phyloP scores from a whole-genome alignment of 805 yeast genomes.

The Wickerhamiella sorbophila region DNA sequence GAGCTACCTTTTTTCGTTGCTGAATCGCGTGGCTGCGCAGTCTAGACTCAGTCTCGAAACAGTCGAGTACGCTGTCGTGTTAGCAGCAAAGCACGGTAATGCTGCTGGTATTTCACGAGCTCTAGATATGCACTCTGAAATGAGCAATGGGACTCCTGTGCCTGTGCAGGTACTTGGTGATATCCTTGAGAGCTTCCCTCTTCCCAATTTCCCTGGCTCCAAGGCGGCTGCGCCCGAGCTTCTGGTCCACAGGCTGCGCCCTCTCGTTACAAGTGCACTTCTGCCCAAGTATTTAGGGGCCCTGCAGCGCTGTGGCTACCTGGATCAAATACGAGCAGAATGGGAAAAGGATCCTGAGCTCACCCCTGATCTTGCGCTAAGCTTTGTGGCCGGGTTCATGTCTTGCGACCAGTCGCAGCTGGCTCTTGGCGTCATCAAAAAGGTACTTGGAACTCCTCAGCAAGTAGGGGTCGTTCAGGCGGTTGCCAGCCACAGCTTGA shows the following conservation, averaged over 20 bases:
- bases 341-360: constrained; percentile 11
- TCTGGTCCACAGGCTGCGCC: constrained; percentile 1
- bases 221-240: background rate
- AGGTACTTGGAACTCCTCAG: constrained; percentile 9
- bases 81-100: constrained; percentile 19
- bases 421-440: constrained; percentile 11
- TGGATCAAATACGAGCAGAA: constrained; percentile 14
- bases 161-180: constrained; percentile 9
- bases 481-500: constrained; percentile 2
- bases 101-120: constrained; percentile 17
- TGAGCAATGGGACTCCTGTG: constrained; percentile 1
- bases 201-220: constrained; percentile 9
- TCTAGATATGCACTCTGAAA: constrained; percentile 12
- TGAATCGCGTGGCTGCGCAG: constrained; percentile 4
- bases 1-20: constrained; percentile 6
- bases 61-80: constrained; percentile 5
- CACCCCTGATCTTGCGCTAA: constrained; percentile 14
- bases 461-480: constrained; percentile 4
- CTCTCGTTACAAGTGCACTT: background rate
- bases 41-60: constrained; percentile 1
- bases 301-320: constrained; percentile 14
- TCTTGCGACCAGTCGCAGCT: constrained; percentile 6
- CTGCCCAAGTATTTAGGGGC: constrained; percentile 17
- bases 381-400: constrained; percentile 17
- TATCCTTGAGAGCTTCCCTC: constrained; percentile 19